Base-by-base conservation (phyloP, 108 stramenopile genomes). In the Cyclostephanos tholiformis region DNA sequence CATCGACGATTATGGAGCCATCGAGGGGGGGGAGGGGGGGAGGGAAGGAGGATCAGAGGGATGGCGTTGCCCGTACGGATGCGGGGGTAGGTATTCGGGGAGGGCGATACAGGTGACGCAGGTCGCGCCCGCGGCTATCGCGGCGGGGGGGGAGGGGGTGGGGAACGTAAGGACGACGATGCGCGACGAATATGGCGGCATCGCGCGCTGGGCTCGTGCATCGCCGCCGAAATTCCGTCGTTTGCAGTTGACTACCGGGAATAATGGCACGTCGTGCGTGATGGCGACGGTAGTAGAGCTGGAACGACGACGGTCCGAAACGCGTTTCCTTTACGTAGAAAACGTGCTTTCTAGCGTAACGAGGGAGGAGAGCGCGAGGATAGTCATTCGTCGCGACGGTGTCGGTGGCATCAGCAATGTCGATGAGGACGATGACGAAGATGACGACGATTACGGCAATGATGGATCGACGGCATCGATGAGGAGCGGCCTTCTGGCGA, bases 161-260 rank as follows among this genome's bases (percentile, higher is more conserved):
- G n/a, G n/a, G n/a, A n/a, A n/a, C n/a, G n/a, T n/a, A n/a, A n/a
- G n/a, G 59, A 30, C 19, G 36, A 57, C 56, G 30, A 58, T 14
- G 30, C 14, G n/a, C 83, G 86, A 11, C 44, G 87, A 27, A 71
- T 71, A 44, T 19, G 36, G 44, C 14, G 52, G 48, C 1, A 68
- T 14, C 17, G 26, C 32, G 65, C 53, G 76, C 38, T 92, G 91
- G 93, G 63, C 72, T 6, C 77, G 89, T 49, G 89, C 94, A 22
- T 86, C 86, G 63, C 90, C 91, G 39, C 94, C 94, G n/a, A 92
- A 91, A 57, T 95, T 95, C 70, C 85, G 90, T 20, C 53, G 91
- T 10, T 68, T 91, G 12, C 69, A 87, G 12, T 46, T 50, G 2
- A 26, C 56, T 13, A 12, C 27, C 20, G 65, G 30, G 63, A 51